These are phyloP conservation scores for Coemansia sp. DNA, from an alignment of 192 early-diverging fungal species.

Conservation along the genomic window DNA sequence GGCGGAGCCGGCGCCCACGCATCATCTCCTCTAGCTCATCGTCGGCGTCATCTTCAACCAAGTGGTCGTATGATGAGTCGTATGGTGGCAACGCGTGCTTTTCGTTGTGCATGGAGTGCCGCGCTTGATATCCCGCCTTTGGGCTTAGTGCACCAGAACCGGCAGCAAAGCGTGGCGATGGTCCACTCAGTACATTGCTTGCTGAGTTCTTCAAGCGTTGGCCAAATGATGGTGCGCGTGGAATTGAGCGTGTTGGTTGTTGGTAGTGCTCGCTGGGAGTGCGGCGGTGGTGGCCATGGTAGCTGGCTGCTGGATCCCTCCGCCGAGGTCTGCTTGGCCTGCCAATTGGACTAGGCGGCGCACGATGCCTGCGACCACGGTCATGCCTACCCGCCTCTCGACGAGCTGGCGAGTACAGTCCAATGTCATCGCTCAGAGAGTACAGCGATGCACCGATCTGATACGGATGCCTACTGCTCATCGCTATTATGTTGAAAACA, in stretches of 20 bases:
- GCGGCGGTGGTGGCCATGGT: constrained; percentile 30
- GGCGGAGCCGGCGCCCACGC: constrained; percentile 25
- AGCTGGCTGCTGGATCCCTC: constrained; percentile 18
- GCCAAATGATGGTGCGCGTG: constrained; percentile 26
- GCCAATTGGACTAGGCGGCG: constrained; percentile 16
- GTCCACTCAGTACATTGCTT: constrained; percentile 13
- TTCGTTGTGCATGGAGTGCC: constrained; percentile 13
- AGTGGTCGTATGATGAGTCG: constrained; percentile 9
- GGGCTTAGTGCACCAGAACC: constrained; percentile 2
- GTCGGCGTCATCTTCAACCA: constrained; percentile 22
- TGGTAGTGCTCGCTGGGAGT: constrained; percentile 14
- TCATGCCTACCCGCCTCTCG: neutral
- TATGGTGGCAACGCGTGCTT: constrained; percentile 37
- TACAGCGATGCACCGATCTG: constrained; percentile 9
- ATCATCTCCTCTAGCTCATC: constrained; percentile 45
- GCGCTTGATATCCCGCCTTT: constrained; percentile 9
- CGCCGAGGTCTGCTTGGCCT: constrained; percentile 13
- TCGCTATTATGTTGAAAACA: neutral
- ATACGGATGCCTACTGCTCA: constrained; percentile 4
- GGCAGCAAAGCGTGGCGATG: constrained; percentile 18
- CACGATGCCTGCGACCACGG: constrained; percentile 10
- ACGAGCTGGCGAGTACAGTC: constrained; percentile 1
- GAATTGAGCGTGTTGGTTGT: constrained; percentile 14
- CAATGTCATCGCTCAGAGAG: constrained; percentile 14
- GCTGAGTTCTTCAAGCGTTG: constrained; percentile 9